Evolutionary conservation across 352 stramenopile genomes (phyloP).

Genomic region (Phytophthora agathidicida): DNA sequence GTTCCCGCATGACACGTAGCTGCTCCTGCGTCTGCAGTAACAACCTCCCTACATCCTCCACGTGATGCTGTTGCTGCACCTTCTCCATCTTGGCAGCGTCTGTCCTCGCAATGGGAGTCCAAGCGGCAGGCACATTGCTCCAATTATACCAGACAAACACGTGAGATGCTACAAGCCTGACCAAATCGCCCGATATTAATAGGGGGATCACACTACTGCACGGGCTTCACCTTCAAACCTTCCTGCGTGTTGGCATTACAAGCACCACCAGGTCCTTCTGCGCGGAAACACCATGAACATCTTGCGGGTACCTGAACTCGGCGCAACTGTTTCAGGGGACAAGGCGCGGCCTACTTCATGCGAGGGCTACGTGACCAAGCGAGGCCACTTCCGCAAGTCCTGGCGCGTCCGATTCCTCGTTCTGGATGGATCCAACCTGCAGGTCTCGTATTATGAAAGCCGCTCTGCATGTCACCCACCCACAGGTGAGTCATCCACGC

Average conservation of each 20-base stretch:
- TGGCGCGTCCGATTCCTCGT: constrained; percentile 84
- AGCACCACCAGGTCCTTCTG: too few species aligned
- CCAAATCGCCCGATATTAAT: constrained; percentile 25
- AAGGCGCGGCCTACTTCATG: constrained; percentile 73
- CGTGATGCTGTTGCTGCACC: constrained; percentile 79
- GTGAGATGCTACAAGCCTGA: constrained; percentile 18
- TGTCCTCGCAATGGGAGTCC: constrained; percentile 2
- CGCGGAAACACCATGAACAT: constrained; percentile 77
- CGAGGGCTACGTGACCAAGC: constrained; percentile 89
- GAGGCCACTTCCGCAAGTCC: constrained; percentile 84
- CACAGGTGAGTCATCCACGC: constrained; percentile 10
- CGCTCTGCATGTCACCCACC: constrained; percentile 51
- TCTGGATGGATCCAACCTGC: constrained; percentile 71
- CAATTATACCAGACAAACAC: constrained; percentile 28
- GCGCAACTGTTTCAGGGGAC: constrained; percentile 27
- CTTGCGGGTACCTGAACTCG: constrained; percentile 46
- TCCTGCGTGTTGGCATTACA: background rate
- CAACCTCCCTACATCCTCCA: constrained; percentile 83
- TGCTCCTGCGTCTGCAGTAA: constrained; percentile 85
- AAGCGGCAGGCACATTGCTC: constrained; percentile 1
- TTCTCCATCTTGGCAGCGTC: constrained; percentile 59
- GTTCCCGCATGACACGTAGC: constrained; percentile 72
- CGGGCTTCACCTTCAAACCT: constrained; percentile 12
- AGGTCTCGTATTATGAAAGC: constrained; percentile 81
- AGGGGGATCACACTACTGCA: constrained; percentile 4